These are phyloP conservation scores for Hymenoscyphus linearis DNA, from an alignment of 2,329 filamentous ascomycete species.

Conservation along the genomic window DNA sequence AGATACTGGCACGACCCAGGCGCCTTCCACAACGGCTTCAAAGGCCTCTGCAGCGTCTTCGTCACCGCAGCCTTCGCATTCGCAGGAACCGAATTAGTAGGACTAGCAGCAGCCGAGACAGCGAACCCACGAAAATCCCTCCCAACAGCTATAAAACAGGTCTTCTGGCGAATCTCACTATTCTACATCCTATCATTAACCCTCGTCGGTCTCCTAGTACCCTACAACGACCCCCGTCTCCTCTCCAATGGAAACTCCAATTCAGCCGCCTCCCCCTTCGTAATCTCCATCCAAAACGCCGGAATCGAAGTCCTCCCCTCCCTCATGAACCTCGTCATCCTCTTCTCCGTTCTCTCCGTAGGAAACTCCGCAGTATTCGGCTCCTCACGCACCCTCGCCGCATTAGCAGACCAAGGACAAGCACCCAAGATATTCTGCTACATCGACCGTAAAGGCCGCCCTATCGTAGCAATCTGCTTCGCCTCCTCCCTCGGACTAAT, in stretches of 20 bases:
- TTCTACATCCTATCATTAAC: conserved; percentile 85
- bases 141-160: conserved; percentile 84
- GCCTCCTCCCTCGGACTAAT: conserved; percentile 67
- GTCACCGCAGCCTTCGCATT: conserved; percentile 74
- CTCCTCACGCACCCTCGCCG: conserved; percentile 82
- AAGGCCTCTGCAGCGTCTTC: conserved; percentile 73
- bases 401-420: conserved; percentile 81
- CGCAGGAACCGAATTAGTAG: conserved; percentile 70
- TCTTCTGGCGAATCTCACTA: conserved; percentile 88
- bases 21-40: conserved; percentile 80
- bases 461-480: conserved; percentile 65
- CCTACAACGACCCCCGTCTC: conserved; percentile 61
- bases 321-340: conserved; percentile 92
- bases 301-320: conserved; percentile 77
- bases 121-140: conserved; percentile 76
- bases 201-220: conserved; percentile 77
- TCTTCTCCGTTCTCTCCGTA: conserved; percentile 84
- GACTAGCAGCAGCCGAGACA: conserved; percentile 71
- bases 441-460: conserved; percentile 77
- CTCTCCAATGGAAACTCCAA: conserved; percentile 55
- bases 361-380: conserved; percentile 91
- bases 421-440: conserved; percentile 74
- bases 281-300: conserved; percentile 83
- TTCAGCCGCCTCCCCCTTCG: conserved; percentile 79
- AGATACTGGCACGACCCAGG: conserved; percentile 73